Percentiles rank a stretch among this genome's conserved stretches.
Conservation (phyloP, 2,329 filamentous ascomycete genomes). For the Eutypa lata region DNA sequence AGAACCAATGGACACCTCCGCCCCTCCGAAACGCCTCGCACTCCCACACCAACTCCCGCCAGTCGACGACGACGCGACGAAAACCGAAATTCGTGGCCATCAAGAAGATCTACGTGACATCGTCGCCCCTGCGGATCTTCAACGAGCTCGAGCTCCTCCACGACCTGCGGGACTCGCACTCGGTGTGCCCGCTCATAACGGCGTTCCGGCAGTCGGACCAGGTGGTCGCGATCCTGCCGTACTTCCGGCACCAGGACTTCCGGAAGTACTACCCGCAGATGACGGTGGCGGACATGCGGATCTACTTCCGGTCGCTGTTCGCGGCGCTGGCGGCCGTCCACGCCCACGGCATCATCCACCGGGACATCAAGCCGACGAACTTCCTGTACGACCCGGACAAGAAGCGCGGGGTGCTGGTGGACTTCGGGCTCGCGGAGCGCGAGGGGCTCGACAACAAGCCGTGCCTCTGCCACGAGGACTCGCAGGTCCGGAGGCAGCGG, state of each 20-base stretch:
- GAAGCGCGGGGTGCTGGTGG: conserved; percentile 87
- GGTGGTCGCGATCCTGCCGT: conserved; percentile 90
- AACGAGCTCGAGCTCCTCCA: conserved; percentile 94
- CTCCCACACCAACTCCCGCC: conserved; percentile 33
- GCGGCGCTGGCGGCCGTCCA: conserved; percentile 83
- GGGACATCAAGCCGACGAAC: conserved; percentile 97
- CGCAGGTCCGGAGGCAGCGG: conserved; percentile 58
- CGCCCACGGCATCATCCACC: conserved; percentile 78
- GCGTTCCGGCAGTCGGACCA: conserved; percentile 95
- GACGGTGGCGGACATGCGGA: conserved; percentile 77
- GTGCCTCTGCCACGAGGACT: conserved; percentile 74
- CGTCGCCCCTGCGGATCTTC: conserved; percentile 85
- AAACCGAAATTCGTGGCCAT: conserved; percentile 83
- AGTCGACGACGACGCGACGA: conserved; percentile 30
- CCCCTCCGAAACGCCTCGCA: conserved; percentile 53
- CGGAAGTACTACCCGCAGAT: conserved; percentile 91
- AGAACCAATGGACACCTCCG: conserved; percentile 67
- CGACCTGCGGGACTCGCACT: conserved; percentile 76
- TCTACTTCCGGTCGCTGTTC: conserved; percentile 88
- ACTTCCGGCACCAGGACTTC: conserved; percentile 95
- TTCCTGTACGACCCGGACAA: conserved; percentile 86
- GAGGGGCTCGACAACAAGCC: conserved; percentile 74
- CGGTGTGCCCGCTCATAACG: conserved; percentile 92
- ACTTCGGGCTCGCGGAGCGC: conserved; percentile 93
- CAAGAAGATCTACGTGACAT: conserved; percentile 99